A percentile compares a stretch with the other conserved stretches of the same genome.
These are phyloP conservation scores for Chlorella sp. DNA, from an alignment of 139 green algal genomes.

Conservation along the genomic window DNA sequence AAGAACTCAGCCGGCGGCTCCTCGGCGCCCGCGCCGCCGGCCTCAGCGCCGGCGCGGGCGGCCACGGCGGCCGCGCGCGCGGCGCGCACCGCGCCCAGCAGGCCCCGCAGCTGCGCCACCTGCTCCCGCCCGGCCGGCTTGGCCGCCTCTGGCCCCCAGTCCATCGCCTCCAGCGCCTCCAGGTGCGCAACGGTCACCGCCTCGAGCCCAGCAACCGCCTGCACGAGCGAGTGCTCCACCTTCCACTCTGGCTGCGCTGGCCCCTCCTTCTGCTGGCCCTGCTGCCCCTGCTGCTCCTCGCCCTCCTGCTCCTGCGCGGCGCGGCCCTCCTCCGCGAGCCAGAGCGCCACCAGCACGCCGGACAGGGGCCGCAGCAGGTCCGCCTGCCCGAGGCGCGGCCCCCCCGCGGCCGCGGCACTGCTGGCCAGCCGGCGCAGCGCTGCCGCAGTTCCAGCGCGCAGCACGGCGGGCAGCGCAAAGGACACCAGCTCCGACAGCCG, in stretches of 20 bases:
- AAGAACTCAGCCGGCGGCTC: slow-evolving; percentile 55
- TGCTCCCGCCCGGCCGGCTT: background rate
- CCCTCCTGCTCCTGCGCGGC: background rate
- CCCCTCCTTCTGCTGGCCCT: background rate
- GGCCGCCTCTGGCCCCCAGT: background rate
- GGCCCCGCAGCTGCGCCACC: background rate
- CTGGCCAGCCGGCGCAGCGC: slow-evolving; percentile 3
- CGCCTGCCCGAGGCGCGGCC: slow-evolving; percentile 7
- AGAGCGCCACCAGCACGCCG: slow-evolving; percentile 58
- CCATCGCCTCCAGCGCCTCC: background rate
- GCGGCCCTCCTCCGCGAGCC: slow-evolving; percentile 18
- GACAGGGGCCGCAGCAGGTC: slow-evolving; percentile 58
- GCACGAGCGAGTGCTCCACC: background rate
- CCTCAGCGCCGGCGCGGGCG: background rate
- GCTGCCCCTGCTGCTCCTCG: background rate
- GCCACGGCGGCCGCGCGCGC: background rate
- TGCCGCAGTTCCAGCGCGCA: slow-evolving; percentile 23
- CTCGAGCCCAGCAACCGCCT: background rate
- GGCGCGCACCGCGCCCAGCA: background rate
- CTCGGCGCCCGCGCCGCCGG: background rate
- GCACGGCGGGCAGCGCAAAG: background rate
- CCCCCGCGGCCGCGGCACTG: background rate
- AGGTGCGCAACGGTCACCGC: background rate
- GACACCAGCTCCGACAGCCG: slow-evolving; percentile 33
- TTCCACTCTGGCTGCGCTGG: background rate